Evolutionary conservation across 345 rosid species (phyloP), one percentile per base, ranked within the genome.

Genomic region (Draba incana): DNA sequence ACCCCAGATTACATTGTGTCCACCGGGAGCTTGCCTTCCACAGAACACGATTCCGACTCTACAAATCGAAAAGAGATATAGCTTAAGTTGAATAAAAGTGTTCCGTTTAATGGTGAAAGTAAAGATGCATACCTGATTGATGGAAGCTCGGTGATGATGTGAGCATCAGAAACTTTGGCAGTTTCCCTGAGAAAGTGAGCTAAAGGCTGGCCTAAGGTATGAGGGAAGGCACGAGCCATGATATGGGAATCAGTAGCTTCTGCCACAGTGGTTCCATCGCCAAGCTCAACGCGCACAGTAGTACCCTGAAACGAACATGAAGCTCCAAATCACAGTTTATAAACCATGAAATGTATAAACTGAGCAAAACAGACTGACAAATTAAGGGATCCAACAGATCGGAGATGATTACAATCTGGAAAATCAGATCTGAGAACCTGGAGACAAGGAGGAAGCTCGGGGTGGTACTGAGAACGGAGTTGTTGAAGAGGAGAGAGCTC

Each of bases 11-110:
- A 94, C 99, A 77, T 94, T 94, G 74, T 94, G 99, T 50, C 98
- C 98, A 66, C 96, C 99, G 0, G 99, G 99, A 46, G 99, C 89
- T 63, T 94, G 99, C 78, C 99, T 87, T 61, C 99, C 99, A 75
- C 89, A 85, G 66, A 94, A 92, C 60, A 92, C 93, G 49, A 94
- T 62, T 65, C 98, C 99, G 5, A 94, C 98, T 88, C 98, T 94
- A 81, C 53, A 46, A 20, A 43, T 56, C 64, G 37, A 51, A 58
- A 23, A 13, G 15, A 69, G 42, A 16, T 28, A 6, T 20, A 33
- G 23, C 51, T 56, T 4, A 52, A 52, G 44, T 0, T 56, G 51
- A 35, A 60, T 44, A 33, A 4, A 45, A 68, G 5, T 20, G 20
- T 20, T 55, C 59, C 4, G 15, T 42, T 16, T 2, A 53, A 48